Base-by-base conservation (phyloP, 2,329 filamentous ascomycete genomes). In the Arthrobotrys entomopaga region DNA sequence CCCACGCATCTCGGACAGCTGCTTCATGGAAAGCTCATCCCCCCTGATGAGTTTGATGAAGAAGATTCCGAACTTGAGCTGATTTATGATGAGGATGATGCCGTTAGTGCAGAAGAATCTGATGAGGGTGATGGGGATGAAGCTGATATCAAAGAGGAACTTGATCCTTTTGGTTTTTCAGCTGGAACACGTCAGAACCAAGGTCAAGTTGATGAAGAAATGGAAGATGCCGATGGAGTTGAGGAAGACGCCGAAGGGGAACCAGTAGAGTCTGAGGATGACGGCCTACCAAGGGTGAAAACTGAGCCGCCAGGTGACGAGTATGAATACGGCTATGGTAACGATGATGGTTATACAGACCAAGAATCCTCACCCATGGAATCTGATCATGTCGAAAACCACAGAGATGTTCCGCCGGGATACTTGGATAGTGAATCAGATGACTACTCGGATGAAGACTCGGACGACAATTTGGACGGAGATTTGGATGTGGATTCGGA, bases 1-100 rank as follows among this genome's bases (percentile, higher is more conserved):
- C 82, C 81, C 75, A 85, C 84, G 0, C 84, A 85, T 76, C 67
- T 86, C 48, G 84, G 84, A 1, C 79, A 78, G 38, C 77, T 84
- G n/a, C 61, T 78, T n/a, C 71, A 77, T 34, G 77, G 77, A 1
- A 73, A 76, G 49, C 40, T 60, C 8, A 40, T 78, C 16, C 38
- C 19, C 8, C n/a, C 64, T 8, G 60, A 77, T 40, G 77, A 78
- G 11, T 73, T 78, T 22, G 67, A 77, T 5, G 26, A 49, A 38
- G 16, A 34, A 8, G 64, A 65, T 26, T 58, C 52, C 20, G 64
- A 69, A 7, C 34, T 69, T 2, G 71, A 75, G 43, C 13, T 19
- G 10, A 59, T 63, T 2, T 75, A 59, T 53, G 34, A 66, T 20
- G 67, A 73, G 10, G 46, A 56, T 0, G 54, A 65, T 15, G 19